Conservation (phyloP, 176 grass and related monocot species). For the bread wheat (Triticum aestivum) region DNA sequence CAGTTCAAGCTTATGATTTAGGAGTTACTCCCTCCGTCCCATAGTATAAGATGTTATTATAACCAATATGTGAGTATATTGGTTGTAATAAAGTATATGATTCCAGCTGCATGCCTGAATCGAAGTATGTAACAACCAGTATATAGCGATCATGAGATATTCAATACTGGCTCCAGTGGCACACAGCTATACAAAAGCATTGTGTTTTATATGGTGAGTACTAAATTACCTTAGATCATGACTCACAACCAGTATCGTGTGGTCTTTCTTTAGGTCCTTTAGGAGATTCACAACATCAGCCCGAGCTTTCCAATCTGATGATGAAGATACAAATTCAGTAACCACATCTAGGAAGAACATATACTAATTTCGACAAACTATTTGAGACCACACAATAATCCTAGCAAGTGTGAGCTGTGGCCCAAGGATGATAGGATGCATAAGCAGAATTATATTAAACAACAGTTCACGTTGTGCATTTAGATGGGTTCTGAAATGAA, state of each 20-base stretch:
- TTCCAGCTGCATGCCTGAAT: background rate
- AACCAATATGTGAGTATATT: too few species aligned
- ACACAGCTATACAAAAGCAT: background rate
- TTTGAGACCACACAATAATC: background rate
- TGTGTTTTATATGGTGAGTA: background rate
- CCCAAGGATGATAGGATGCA: background rate
- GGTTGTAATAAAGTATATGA: background rate
- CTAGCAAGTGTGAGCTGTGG: background rate
- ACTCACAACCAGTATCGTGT: constrained; percentile 78
- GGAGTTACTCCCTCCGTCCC: too few species aligned
- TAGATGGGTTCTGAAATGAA: background rate
- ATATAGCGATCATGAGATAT: background rate
- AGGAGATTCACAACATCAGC: constrained; percentile 90
- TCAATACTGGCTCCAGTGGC: background rate
- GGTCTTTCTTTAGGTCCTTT: constrained; percentile 64
- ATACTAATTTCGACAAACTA: background rate
- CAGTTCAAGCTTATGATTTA: background rate
- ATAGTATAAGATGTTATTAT: too few species aligned
- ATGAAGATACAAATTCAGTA: background rate
- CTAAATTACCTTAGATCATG: constrained; percentile 79
- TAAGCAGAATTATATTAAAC: background rate
- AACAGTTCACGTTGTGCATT: background rate
- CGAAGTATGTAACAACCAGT: background rate
- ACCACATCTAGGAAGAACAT: background rate
- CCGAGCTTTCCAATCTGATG: constrained; percentile 88